Percentiles rank a stretch among this genome's conserved stretches.
phyloP scores from a whole-genome alignment of 441 rosid species.

The Adansonia grandidieri region DNA sequence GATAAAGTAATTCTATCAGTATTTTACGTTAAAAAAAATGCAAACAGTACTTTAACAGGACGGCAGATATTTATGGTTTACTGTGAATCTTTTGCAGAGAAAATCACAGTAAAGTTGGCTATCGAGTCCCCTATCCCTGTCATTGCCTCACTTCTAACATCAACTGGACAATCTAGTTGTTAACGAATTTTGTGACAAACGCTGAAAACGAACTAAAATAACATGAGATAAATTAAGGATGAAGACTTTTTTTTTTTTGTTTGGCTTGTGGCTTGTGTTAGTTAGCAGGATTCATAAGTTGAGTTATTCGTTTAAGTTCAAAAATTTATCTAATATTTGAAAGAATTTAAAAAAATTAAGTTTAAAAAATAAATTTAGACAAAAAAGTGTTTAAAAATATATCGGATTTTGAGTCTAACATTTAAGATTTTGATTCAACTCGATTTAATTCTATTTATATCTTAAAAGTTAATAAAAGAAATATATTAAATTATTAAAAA shows the following conservation, averaged over 20 bases:
- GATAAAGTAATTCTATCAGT: neutral
- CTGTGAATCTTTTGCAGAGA: neutral
- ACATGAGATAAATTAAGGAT: constrained; percentile 6
- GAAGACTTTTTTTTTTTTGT: neutral
- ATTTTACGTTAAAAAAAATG: neutral
- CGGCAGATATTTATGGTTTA: constrained; percentile 18
- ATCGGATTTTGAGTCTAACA: no score
- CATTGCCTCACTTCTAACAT: constrained; percentile 19
- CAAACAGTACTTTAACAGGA: neutral
- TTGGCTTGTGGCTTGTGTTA: neutral
- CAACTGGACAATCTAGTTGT: constrained; percentile 7
- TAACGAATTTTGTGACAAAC: constrained; percentile 17
- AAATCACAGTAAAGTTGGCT: neutral
- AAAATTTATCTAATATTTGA: no score
- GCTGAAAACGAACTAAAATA: neutral
- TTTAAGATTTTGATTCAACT: no score
- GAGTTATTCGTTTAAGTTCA: no score
- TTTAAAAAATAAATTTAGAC: no score
- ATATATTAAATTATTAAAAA: no score
- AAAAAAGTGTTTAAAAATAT: no score
- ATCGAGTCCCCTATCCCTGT: constrained; percentile 1
- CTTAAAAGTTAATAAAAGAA: no score
- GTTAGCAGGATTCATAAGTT: no score
- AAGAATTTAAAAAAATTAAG: no score
- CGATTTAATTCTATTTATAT: no score